Evolutionary conservation across 1,284 basidiomycete species (phyloP), one percentile per base, ranked within the genome.

Genomic region (Tilletiaria anomala): DNA sequence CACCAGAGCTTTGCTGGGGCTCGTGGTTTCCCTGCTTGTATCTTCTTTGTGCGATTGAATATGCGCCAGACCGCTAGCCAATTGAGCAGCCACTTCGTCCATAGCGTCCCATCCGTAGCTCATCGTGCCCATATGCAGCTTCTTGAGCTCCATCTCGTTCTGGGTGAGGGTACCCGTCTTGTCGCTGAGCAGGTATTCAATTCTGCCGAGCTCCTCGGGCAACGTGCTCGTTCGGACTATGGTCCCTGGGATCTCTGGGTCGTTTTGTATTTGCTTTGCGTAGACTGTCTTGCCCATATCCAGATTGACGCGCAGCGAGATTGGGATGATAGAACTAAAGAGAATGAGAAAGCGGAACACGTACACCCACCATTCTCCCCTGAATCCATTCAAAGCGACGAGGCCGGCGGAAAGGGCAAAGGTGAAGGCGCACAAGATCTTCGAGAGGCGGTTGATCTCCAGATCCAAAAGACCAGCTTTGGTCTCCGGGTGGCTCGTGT

Each of bases 231-330:
- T 97, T 20, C 93, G 76, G 2, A 97, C 93, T 48, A 97, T 91
- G 1, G 93, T 96, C 37, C 80, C 78, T 1, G 86, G 85, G 52
- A 99, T 97, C 69, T 96, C 87, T 32, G 61, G 62, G 68, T 99
- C 93, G 46, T 76, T 79, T 79, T 89, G 87, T 47, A 97, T 97
- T 56, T 91, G 84, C 35, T 83, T 79, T 0, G 87, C 86, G 59
- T 97, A 97, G 32, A 96, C 84, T 0, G 89, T 96, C 72, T 99
- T 99, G 47, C 91, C 93, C 89, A 99, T 96, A 68, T 99, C 93
- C 38, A 97, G 75, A 59, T 99, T 99, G 47, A 99, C 91, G 19
- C 93, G 83, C 40, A 99, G 72, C 73, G 87, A 94, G 71, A 99
- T 97, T 19, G 93, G 93, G 59, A 99, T 97, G 68, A 99, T 97